Conservation (phyloP, 2,329 filamentous ascomycete genomes). For the Thermomyces lanuginosus region DNA sequence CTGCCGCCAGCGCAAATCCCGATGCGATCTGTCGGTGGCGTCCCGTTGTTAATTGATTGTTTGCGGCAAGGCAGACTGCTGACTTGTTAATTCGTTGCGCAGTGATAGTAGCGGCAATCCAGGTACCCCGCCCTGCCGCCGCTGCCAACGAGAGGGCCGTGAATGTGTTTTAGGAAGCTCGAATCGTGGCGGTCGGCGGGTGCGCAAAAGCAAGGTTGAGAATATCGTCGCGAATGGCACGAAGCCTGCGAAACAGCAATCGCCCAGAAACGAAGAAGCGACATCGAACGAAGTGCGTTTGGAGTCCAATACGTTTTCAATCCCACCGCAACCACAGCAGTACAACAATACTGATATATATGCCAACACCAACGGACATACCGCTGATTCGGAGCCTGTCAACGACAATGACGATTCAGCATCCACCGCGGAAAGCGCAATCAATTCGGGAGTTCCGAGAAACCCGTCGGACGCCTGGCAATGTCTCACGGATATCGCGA, state of each 20-base stretch:
- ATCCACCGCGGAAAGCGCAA: constrained; percentile 20
- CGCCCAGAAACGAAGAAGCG: too few species aligned
- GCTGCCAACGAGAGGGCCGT: constrained; percentile 41
- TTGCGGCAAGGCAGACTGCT: too few species aligned
- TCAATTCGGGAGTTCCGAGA: constrained; percentile 25
- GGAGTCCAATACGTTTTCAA: too few species aligned
- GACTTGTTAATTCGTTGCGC: constrained; percentile 9
- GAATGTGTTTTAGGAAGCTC: constrained; percentile 44
- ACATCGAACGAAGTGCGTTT: too few species aligned
- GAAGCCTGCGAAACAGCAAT: too few species aligned
- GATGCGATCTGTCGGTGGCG: constrained; percentile 38
- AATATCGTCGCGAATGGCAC: constrained; percentile 20
- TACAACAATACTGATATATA: constrained; percentile 20
- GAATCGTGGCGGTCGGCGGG: constrained; percentile 42
- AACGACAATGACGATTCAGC: constrained; percentile 22
- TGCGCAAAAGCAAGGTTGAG: constrained; percentile 36
- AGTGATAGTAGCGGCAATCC: constrained; percentile 33
- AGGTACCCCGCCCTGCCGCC: constrained; percentile 38
- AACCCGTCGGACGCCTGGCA: constrained; percentile 36
- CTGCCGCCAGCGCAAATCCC: constrained; percentile 35
- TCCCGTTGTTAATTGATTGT: too few species aligned
- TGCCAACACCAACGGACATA: constrained; percentile 16
- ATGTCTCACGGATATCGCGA: constrained; percentile 30
- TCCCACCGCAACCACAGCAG: too few species aligned
- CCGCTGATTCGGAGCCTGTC: constrained; percentile 12